These are phyloP conservation scores for Rhododendron vialii DNA, from an alignment of 148 eudicot genomes.

Conservation along the genomic window DNA sequence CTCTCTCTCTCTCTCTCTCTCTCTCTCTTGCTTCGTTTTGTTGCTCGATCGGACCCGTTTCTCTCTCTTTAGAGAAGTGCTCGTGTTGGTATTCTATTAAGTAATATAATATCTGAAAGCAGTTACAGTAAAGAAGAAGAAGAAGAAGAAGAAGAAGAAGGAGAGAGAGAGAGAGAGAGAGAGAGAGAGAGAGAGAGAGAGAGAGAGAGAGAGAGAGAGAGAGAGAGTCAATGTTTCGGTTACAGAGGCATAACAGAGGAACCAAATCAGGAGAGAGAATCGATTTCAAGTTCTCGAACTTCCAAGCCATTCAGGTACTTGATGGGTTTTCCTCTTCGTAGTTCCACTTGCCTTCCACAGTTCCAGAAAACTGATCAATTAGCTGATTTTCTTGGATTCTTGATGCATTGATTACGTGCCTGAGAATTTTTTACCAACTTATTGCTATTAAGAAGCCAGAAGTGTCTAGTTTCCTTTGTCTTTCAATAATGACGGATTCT, in stretches of 20 bases:
- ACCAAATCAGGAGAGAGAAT: constrained; percentile 28
- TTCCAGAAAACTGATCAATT: background rate
- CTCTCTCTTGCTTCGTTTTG: background rate
- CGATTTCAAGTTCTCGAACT: constrained; percentile 56
- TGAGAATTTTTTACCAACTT: background rate
- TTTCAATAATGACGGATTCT: background rate
- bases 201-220: background rate
- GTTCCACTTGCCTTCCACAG: background rate
- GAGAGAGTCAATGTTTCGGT: constrained; percentile 40
- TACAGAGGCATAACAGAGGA: constrained; percentile 37
- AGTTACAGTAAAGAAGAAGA: background rate
- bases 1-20: background rate
- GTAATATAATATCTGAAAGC: background rate
- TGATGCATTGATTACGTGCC: background rate
- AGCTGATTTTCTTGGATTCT: background rate
- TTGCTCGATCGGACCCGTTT: background rate
- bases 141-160: background rate
- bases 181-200: background rate
- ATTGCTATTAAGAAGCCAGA: background rate
- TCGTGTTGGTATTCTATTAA: background rate
- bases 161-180: background rate
- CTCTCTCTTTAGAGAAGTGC: background rate
- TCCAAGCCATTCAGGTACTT: constrained; percentile 51
- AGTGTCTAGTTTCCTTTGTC: background rate
- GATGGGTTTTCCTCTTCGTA: background rate